These are phyloP conservation scores for Yamadazyma trypodendri DNA, from an alignment of 1,139 yeast genomes.

Conservation along the genomic window DNA sequence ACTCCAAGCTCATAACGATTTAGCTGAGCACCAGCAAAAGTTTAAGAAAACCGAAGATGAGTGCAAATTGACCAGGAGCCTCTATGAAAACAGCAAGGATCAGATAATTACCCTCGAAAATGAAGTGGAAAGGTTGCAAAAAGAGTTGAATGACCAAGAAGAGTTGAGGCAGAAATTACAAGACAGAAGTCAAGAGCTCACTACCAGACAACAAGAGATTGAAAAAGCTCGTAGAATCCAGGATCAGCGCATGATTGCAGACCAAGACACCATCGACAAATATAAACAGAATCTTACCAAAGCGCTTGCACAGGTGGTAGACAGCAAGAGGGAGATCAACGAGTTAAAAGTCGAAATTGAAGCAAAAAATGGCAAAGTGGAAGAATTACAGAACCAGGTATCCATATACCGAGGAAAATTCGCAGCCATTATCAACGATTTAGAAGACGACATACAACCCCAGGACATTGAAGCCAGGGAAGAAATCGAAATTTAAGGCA, in stretches of 20 bases:
- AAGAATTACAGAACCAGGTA: background rate
- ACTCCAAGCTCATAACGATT: background rate
- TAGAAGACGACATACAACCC: conserved; percentile 2
- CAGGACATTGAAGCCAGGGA: no score
- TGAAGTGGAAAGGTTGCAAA: background rate
- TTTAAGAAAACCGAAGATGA: conserved; percentile 7
- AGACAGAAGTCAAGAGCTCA: conserved; percentile 1
- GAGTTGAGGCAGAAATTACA: background rate
- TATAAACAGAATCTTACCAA: conserved; percentile 60
- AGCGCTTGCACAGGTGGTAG: conserved; percentile 38
- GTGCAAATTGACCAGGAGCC: conserved; percentile 6
- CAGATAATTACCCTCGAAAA: conserved; percentile 1
- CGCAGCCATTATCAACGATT: background rate
- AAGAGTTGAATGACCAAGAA: background rate
- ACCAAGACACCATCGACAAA: conserved; percentile 2
- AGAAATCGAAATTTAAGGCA: no score
- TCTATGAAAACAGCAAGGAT: conserved; percentile 4
- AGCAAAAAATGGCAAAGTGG: background rate
- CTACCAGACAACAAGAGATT: background rate
- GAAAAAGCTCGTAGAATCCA: conserved; percentile 11
- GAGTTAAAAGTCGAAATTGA: background rate
- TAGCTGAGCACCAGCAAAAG: conserved; percentile 3
- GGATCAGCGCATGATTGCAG: conserved; percentile 9
- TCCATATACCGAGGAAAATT: conserved; percentile 1
- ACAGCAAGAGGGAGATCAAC: background rate